phyloP scores from a whole-genome alignment of 2,329 filamentous ascomycete genomes.

The Aureobasidium sp. region DNA sequence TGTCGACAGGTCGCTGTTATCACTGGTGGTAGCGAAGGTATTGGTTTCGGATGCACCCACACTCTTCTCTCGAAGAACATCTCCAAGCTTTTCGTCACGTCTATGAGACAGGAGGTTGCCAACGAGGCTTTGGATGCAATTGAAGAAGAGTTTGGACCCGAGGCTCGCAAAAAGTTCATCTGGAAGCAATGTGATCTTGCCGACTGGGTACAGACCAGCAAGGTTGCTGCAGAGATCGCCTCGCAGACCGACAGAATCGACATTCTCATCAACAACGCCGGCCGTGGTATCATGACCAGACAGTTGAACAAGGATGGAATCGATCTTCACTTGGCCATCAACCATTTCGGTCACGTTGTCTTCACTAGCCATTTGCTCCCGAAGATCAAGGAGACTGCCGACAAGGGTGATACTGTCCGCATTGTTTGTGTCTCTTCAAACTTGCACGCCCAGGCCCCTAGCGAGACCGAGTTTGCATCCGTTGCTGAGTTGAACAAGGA shows the following conservation, averaged over 20 bases:
- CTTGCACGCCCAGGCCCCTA: slow-evolving; percentile 47
- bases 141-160: slow-evolving; percentile 48
- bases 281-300: slow-evolving; percentile 56
- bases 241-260: slow-evolving; percentile 47
- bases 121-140: slow-evolving; percentile 47
- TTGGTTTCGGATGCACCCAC: slow-evolving; percentile 55
- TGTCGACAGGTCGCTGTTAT: slow-evolving; percentile 11
- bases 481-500: slow-evolving; percentile 57
- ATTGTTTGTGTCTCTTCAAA: slow-evolving; percentile 55
- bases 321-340: slow-evolving; percentile 58
- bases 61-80: slow-evolving; percentile 55
- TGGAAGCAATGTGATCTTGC: slow-evolving; percentile 55
- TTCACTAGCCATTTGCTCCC: slow-evolving; percentile 56
- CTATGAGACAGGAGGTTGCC: slow-evolving; percentile 44
- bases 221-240: slow-evolving; percentile 43
- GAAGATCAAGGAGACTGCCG: slow-evolving; percentile 53
- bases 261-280: slow-evolving; percentile 57
- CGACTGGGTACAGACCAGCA: slow-evolving; percentile 45
- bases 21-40: slow-evolving; percentile 38
- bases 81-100: slow-evolving; percentile 55
- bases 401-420: slow-evolving; percentile 46
- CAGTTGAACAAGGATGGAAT: slow-evolving; percentile 52
- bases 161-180: slow-evolving; percentile 43
- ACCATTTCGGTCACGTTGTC: slow-evolving; percentile 58
- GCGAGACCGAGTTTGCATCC: slow-evolving; percentile 48